phyloP scores from a whole-genome alignment of 305 asterid genomes.

The Fraxinus albicans region DNA sequence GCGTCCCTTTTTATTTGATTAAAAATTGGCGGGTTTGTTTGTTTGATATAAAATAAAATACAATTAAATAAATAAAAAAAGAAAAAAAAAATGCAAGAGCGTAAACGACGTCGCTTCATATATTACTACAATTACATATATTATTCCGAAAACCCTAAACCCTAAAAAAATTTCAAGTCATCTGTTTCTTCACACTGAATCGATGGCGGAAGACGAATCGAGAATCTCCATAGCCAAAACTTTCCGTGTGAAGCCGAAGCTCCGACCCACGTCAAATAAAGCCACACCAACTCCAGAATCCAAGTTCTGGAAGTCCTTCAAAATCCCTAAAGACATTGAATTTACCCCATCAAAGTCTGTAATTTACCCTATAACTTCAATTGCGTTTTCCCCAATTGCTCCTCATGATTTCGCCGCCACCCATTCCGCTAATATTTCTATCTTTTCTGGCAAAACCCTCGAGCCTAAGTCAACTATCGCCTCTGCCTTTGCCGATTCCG shows the following conservation, averaged over 20 bases:
- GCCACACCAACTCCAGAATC: conserved; percentile 67
- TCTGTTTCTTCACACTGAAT: not conserved
- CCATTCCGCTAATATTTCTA: conserved; percentile 65
- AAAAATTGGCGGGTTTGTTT: not conserved
- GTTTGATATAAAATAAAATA: not conserved
- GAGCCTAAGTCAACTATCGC: conserved; percentile 56
- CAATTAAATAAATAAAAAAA: not conserved
- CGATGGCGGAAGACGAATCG: conserved; percentile 48
- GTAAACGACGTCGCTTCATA: not conserved
- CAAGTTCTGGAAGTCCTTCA: conserved; percentile 87
- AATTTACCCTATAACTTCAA: conserved; percentile 48
- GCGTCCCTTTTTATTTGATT: not conserved
- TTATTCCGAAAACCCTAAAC: not conserved
- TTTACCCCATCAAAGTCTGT: conserved; percentile 44
- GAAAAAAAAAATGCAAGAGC: not conserved
- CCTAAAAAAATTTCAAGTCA: not conserved
- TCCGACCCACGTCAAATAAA: conserved; percentile 53
- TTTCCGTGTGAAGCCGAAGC: conserved; percentile 66
- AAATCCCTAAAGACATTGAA: conserved; percentile 57
- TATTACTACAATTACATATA: not conserved
- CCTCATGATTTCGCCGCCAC: conserved; percentile 87
- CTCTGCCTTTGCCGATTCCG: conserved; percentile 47
- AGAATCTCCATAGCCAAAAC: conserved; percentile 20
- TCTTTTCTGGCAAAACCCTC: conserved; percentile 60
- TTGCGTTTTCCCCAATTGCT: conserved; percentile 58